phyloP scores from a whole-genome alignment of 1,139 yeast species.

The Arxiozyma bovina region DNA sequence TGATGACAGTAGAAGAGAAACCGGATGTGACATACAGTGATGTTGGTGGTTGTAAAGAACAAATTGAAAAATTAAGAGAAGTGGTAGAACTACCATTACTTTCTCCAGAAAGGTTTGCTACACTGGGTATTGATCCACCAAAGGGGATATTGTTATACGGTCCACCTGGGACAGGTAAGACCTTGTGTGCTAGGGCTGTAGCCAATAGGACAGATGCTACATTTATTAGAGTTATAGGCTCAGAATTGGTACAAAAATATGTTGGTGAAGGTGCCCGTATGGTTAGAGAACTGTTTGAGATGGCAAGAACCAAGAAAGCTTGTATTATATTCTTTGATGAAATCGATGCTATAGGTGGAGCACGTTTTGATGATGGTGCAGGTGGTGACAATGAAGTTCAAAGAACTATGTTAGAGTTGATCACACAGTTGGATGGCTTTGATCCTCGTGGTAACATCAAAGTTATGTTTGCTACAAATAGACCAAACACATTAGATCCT shows the following conservation, averaged over 20 bases:
- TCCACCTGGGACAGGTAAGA: conserved; percentile 98
- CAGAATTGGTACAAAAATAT: conserved; percentile 93
- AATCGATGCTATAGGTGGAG: conserved; percentile 98
- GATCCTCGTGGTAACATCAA: conserved; percentile 97
- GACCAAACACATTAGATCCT: conserved; percentile 97
- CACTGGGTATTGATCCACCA: conserved; percentile 95
- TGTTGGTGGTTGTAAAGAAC: conserved; percentile 97
- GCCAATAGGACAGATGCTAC: conserved; percentile 99
- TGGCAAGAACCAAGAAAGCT: conserved; percentile 97
- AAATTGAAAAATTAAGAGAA: conserved; percentile 91
- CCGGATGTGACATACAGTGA: conserved; percentile 88
- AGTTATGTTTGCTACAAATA: conserved; percentile 97
- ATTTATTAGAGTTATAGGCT: conserved; percentile 93
- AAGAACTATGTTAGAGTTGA: conserved; percentile 95
- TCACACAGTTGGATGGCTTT: conserved; percentile 94
- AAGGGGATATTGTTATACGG: conserved; percentile 93
- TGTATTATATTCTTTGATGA: conserved; percentile 91
- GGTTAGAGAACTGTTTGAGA: conserved; percentile 96
- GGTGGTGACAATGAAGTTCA: conserved; percentile 99
- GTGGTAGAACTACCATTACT: conserved; percentile 92
- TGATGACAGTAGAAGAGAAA: conserved; percentile 99
- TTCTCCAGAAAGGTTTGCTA: conserved; percentile 93
- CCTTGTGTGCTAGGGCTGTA: conserved; percentile 95
- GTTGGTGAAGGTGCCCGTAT: conserved; percentile 99
- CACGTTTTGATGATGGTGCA: conserved; percentile 97